phyloP scores from a whole-genome alignment of 345 rosid species.

The Hibiscus tridactylites region DNA sequence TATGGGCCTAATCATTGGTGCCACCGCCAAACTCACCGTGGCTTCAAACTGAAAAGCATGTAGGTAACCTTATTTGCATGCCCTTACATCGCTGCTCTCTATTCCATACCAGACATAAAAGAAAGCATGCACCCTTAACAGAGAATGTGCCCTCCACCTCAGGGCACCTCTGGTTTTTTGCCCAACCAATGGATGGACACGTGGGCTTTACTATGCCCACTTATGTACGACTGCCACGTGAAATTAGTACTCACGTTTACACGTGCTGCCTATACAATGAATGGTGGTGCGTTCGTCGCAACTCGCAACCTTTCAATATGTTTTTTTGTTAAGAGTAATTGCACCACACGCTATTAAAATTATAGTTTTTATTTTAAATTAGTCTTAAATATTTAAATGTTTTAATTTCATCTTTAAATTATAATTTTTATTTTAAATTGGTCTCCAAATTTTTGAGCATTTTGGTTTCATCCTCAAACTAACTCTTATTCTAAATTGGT shows the following conservation, averaged over 20 bases:
- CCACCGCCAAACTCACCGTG: slow-evolving; percentile 10
- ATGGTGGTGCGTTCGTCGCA: not conserved
- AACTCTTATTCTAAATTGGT: too few species aligned
- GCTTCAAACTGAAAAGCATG: slow-evolving; percentile 7
- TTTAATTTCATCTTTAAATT: too few species aligned
- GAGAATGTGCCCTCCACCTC: slow-evolving; percentile 9
- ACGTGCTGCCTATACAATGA: not conserved
- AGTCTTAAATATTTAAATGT: too few species aligned
- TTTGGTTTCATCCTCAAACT: too few species aligned
- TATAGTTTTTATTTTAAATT: too few species aligned
- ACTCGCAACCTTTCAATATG: not conserved
- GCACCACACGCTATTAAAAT: too few species aligned
- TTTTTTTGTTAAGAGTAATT: too few species aligned
- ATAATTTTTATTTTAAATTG: too few species aligned
- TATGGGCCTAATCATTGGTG: slow-evolving; percentile 1
- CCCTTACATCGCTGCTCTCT: not conserved
- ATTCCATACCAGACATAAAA: not conserved
- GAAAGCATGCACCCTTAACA: not conserved
- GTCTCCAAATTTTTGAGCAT: too few species aligned
- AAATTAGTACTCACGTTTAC: not conserved
- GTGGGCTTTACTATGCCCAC: slow-evolving; percentile 11
- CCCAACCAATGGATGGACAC: not conserved
- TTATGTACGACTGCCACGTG: not conserved
- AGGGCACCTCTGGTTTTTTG: slow-evolving; percentile 7
- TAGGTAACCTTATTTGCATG: not conserved